Conservation (phyloP, 176 grass and related monocot species). For the Bromus sterilis region DNA sequence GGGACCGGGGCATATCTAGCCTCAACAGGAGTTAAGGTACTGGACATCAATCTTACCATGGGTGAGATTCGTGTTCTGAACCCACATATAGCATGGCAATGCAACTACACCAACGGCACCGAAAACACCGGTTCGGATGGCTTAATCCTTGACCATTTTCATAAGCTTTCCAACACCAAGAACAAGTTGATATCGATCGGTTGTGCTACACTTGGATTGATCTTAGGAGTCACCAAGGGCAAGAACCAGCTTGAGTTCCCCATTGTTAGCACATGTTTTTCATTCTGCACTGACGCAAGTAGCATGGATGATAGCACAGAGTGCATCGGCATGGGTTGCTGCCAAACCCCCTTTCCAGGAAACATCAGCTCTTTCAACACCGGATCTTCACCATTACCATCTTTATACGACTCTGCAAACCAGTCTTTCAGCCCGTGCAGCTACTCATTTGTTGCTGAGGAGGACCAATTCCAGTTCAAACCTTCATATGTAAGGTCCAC, state of each 20-base stretch:
- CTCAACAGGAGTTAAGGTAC: background rate
- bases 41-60: background rate
- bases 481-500: background rate
- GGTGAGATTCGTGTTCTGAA: background rate
- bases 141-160: background rate
- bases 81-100: background rate
- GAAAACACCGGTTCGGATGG: no score
- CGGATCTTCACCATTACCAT: background rate
- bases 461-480: background rate
- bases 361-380: background rate
- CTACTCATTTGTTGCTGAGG: background rate
- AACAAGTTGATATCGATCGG: constrained; percentile 2
- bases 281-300: background rate
- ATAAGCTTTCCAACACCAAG: background rate
- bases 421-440: background rate
- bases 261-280: background rate
- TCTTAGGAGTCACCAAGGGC: background rate
- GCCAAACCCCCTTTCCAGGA: background rate
- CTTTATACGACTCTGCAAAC: background rate
- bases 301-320: background rate
- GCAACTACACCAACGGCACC: background rate
- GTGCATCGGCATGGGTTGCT: background rate
- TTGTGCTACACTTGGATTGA: background rate
- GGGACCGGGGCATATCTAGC: background rate
- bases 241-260: background rate